Evolutionary conservation across 1,284 basidiomycete genomes (phyloP), one percentile per base, ranked within the genome.

Genomic region (Tylopilus orsonianus): DNA sequence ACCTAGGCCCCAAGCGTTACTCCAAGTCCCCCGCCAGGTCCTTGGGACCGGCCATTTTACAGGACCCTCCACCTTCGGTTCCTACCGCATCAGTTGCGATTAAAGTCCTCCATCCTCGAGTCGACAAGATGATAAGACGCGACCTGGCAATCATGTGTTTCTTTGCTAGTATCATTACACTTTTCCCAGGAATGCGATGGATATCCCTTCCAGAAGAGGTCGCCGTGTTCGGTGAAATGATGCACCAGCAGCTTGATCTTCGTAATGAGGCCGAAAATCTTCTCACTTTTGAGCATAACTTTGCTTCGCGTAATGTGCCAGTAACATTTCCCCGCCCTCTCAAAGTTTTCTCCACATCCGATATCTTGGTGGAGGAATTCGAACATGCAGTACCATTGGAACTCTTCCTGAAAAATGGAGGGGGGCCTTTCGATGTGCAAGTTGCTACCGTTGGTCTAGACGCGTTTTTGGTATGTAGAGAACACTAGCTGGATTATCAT

Each of bases 121-220:
- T 93, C 13, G 72, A 75, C 23, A 87, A 92, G 62, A 87, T 80
- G 33, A 97, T 99, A 49, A 74, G 77, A 14, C 80, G 95, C 33
- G 96, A 99, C 71, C 82, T 99, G 45, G 78, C 86, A 46, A 98
- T 99, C 71, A 95, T 99, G 93, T 76, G 80, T 29, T 88, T 97
- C 74, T 98, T 98, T 66, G 94, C 97, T 18, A 76, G 77, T 35
- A 67, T 81, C 38, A 77, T 99, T 57, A 84, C 92, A 48, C 49
- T 87, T 16, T 70, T 99, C 47, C 97, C 97, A 0, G 93, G 94
- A 13, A 93, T 97, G 83, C 79, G 95, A 58, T 99, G 97, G 97
- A 71, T 99, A 32, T 97, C 93, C 9, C 80, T 99, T 10, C 93
- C 94, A 0, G 93, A 99, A 62, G 97, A 99, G 68, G 96, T 98